Conservation (phyloP, 2,329 filamentous ascomycete species). For the Phoma sp. region DNA sequence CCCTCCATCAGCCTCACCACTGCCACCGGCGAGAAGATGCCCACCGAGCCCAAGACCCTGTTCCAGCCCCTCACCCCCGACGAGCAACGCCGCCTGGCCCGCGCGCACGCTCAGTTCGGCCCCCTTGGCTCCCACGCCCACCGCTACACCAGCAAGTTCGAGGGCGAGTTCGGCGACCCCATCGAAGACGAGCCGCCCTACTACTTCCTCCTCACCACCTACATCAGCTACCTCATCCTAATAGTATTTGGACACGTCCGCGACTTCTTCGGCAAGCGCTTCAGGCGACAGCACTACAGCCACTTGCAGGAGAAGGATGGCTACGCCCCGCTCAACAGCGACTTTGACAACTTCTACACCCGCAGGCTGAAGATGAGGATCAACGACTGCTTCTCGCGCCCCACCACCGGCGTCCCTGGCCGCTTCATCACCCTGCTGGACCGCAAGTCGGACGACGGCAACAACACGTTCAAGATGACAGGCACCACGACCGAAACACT, state of each 20-base stretch:
- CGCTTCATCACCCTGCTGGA: conserved; percentile 93
- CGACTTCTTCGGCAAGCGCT: conserved; percentile 97
- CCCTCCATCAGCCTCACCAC: conserved; percentile 93
- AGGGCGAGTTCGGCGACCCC: conserved; percentile 80
- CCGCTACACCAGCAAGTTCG: conserved; percentile 86
- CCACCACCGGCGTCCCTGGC: conserved; percentile 90
- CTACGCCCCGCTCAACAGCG: conserved; percentile 93
- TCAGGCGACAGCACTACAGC: conserved; percentile 85
- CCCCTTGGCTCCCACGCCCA: conserved; percentile 81
- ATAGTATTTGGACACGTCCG: conserved; percentile 95
- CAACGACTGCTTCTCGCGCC: conserved; percentile 94
- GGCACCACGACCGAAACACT: conserved; percentile 92
- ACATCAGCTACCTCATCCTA: conserved; percentile 95
- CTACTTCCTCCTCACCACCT: conserved; percentile 95
- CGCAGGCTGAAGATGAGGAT: conserved; percentile 90
- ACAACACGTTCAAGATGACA: conserved; percentile 85
- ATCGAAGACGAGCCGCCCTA: conserved; percentile 96
- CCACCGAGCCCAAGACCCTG: conserved; percentile 76
- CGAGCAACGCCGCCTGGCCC: conserved; percentile 76
- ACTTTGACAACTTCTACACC: conserved; percentile 99
- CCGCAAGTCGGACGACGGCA: conserved; percentile 88
- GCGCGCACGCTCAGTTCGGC: conserved; percentile 88
- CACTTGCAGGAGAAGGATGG: conserved; percentile 84
- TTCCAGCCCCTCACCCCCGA: conserved; percentile 88
- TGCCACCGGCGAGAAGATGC: conserved; percentile 76